phyloP scores from a whole-genome alignment of 148 eudicot species.

The Arctostaphylos glauca region DNA sequence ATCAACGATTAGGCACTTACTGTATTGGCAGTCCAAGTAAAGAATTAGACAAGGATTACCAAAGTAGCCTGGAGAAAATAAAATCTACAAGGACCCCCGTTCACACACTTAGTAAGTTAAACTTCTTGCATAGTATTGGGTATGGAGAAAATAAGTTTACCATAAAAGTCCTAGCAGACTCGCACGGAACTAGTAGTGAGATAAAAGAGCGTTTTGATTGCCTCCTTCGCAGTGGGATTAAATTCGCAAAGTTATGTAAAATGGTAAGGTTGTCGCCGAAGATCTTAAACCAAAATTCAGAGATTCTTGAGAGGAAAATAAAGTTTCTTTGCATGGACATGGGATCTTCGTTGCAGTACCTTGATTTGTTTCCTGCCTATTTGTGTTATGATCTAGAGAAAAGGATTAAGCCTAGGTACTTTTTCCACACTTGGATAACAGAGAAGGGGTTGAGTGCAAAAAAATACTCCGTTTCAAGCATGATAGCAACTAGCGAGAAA shows the following conservation, averaged over 20 bases:
- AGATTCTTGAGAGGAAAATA: constrained; percentile 45
- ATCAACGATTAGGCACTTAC: constrained; percentile 33
- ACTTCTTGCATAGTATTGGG: constrained; percentile 64
- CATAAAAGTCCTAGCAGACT: constrained; percentile 31
- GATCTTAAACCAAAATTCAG: constrained; percentile 52
- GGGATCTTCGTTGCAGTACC: constrained; percentile 41
- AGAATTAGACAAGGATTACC: constrained; percentile 39
- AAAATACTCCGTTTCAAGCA: constrained; percentile 45
- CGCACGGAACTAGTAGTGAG: constrained; percentile 40
- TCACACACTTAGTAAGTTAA: constrained; percentile 40
- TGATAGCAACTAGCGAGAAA: constrained; percentile 62
- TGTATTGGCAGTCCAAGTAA: constrained; percentile 34
- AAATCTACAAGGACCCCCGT: constrained; percentile 20
- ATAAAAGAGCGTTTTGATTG: constrained; percentile 58
- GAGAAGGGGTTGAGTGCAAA: constrained; percentile 44
- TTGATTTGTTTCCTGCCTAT: constrained; percentile 57
- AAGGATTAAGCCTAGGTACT: constrained; percentile 66
- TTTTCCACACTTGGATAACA: constrained; percentile 57
- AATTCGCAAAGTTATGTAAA: constrained; percentile 52
- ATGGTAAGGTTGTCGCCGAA: constrained; percentile 50
- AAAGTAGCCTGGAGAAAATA: constrained; percentile 32
- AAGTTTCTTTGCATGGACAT: constrained; percentile 44
- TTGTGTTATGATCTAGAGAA: constrained; percentile 60
- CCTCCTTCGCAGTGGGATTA: constrained; percentile 50
- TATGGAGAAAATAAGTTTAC: constrained; percentile 56